These are phyloP conservation scores for Sordariomycetes sp. DNA, from an alignment of 2,329 filamentous ascomycete species.

Conservation along the genomic window DNA sequence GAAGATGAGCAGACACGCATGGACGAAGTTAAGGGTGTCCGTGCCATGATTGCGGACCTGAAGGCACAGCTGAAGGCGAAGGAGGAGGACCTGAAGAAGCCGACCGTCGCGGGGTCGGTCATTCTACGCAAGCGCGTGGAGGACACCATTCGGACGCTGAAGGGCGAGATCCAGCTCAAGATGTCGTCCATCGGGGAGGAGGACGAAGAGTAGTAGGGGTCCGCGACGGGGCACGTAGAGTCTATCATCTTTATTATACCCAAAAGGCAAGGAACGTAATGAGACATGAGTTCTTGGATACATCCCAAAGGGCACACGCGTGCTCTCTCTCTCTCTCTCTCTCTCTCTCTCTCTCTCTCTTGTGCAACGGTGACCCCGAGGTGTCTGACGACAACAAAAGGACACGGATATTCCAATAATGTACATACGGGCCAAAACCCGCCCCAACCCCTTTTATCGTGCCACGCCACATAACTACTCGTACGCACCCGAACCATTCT, in stretches of 20 bases:
- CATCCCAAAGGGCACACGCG: not conserved
- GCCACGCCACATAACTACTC: not conserved
- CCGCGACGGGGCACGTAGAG: not conserved
- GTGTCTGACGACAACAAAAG: not conserved
- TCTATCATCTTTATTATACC: not conserved
- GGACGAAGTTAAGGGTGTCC: constrained; percentile 38
- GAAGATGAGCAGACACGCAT: constrained; percentile 35
- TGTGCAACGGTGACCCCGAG: not conserved
- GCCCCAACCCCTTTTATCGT: not conserved
- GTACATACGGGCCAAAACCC: not conserved
- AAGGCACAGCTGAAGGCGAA: constrained; percentile 33
- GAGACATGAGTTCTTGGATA: not conserved
- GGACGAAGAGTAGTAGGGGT: constrained; percentile 8
- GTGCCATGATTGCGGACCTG: constrained; percentile 39
- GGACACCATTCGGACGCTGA: constrained; percentile 32
- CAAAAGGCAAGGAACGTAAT: not conserved
- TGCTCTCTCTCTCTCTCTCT: not conserved
- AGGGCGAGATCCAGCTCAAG: constrained; percentile 29
- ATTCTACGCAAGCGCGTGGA: constrained; percentile 37
- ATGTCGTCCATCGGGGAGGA: constrained; percentile 24
- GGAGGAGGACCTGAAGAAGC: constrained; percentile 19
- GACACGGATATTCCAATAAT: not conserved
- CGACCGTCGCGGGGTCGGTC: constrained; percentile 21
- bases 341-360: not conserved
- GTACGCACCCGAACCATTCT: constrained; percentile 8